Evolutionary conservation across 768 basidiomycete species (phyloP).

Genomic region (Exsudoporus frostii): DNA sequence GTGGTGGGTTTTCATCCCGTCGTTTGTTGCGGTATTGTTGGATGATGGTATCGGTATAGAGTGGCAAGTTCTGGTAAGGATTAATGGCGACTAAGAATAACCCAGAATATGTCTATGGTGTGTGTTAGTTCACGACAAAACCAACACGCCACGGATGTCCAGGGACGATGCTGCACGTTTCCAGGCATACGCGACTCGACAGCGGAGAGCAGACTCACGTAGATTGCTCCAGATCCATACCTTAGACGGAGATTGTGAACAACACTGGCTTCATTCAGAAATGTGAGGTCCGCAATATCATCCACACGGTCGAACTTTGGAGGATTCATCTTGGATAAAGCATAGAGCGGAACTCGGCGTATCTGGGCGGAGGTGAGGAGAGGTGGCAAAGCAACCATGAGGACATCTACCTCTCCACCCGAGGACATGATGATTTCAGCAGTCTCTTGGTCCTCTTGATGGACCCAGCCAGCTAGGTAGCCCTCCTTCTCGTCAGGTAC

Average conservation of each 20-base stretch:
- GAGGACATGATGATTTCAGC: constrained; percentile 84
- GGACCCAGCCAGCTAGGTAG: constrained; percentile 92
- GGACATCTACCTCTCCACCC: constrained; percentile 66
- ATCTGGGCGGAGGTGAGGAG: constrained; percentile 39
- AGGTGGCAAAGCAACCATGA: background rate
- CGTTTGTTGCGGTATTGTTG: constrained; percentile 89
- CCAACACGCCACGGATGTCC: constrained; percentile 2
- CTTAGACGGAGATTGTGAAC: constrained; percentile 95
- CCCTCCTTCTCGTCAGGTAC: constrained; percentile 90
- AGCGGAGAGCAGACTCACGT: constrained; percentile 51
- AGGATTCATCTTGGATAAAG: constrained; percentile 94
- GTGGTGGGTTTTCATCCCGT: constrained; percentile 89
- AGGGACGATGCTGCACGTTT: constrained; percentile 1
- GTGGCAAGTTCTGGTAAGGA: constrained; percentile 88
- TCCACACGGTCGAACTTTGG: constrained; percentile 98
- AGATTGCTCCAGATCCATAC: constrained; percentile 89
- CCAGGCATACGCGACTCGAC: background rate
- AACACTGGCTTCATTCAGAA: constrained; percentile 96
- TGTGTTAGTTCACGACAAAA: constrained; percentile 12
- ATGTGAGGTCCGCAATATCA: constrained; percentile 97
- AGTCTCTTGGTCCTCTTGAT: constrained; percentile 77
- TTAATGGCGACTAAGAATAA: constrained; percentile 98
- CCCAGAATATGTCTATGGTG: constrained; percentile 81
- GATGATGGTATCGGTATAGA: constrained; percentile 86
- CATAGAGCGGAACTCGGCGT: constrained; percentile 70